These are phyloP conservation scores for Vanrija sp. DNA, from an alignment of 1,284 basidiomycete species.

Conservation along the genomic window DNA sequence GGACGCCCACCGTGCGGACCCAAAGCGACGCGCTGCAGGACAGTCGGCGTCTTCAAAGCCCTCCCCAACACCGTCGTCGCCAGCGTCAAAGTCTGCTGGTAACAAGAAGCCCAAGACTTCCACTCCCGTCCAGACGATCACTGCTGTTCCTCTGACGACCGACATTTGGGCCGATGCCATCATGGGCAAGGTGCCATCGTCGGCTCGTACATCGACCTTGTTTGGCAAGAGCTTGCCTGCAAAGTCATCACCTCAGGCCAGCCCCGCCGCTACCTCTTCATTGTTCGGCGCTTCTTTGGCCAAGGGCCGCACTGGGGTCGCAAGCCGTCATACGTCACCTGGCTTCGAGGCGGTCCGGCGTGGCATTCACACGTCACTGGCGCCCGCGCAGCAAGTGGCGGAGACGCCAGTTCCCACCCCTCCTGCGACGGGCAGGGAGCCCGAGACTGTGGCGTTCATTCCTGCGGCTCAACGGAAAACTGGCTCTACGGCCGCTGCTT, in stretches of 20 bases:
- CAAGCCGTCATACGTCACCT: conserved; percentile 17
- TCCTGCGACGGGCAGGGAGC: conserved; percentile 21
- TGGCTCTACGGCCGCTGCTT: conserved; percentile 19
- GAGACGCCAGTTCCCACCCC: conserved; percentile 12
- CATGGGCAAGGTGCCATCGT: neutral
- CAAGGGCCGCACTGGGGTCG: neutral
- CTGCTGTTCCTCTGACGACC: neutral
- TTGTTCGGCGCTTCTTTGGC: conserved; percentile 11
- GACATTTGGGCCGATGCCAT: conserved; percentile 20
- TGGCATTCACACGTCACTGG: conserved; percentile 15
- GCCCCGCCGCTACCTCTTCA: conserved; percentile 23
- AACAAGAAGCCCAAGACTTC: conserved; percentile 1
- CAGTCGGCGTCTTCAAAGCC: too few species aligned
- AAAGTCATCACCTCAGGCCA: conserved; percentile 19
- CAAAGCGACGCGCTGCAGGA: conserved; percentile 22
- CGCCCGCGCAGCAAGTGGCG: conserved; percentile 16
- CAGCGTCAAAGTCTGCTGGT: conserved; percentile 1
- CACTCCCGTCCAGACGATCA: neutral
- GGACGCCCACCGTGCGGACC: conserved; percentile 24
- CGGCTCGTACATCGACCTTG: conserved; percentile 9
- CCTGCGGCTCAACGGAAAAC: conserved; percentile 50
- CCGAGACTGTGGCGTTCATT: conserved; percentile 67
- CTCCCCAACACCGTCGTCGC: neutral
- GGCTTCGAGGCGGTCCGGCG: conserved; percentile 22
- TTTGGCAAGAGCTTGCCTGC: conserved; percentile 21